Percentiles rank a stretch among this genome's conserved stretches.
Conservation (phyloP, 495 filamentous ascomycete species). For the Xylaria cubensis region DNA sequence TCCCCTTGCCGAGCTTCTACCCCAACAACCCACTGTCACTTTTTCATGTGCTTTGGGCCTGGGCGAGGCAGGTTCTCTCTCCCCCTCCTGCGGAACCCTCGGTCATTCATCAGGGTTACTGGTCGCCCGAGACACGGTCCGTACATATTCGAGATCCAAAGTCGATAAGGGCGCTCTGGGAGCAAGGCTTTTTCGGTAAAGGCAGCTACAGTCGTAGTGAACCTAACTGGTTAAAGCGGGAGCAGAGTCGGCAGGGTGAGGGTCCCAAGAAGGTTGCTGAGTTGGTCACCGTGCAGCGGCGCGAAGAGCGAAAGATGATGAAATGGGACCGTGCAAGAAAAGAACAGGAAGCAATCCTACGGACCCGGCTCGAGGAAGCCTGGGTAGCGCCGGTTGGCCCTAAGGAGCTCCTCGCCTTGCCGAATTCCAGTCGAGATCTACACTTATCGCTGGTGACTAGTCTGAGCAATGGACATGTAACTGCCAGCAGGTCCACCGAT, state of each 20-base stretch:
- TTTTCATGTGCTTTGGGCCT: constrained; percentile 76
- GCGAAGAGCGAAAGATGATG: constrained; percentile 79
- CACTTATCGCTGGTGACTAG: not conserved
- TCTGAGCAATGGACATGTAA: constrained; percentile 11
- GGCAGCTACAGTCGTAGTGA: constrained; percentile 91
- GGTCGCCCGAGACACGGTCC: constrained; percentile 78
- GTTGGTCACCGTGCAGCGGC: constrained; percentile 74
- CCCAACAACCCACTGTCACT: constrained; percentile 92
- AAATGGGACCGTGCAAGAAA: constrained; percentile 90
- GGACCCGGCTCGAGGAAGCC: constrained; percentile 46
- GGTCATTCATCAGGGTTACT: constrained; percentile 70
- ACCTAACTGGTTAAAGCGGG: constrained; percentile 86
- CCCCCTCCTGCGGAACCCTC: constrained; percentile 71
- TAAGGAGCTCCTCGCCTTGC: constrained; percentile 46
- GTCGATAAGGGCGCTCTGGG: constrained; percentile 84
- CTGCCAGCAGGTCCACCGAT: not conserved
- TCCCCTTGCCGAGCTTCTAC: constrained; percentile 84
- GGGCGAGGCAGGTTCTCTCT: constrained; percentile 73
- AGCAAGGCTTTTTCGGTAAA: constrained; percentile 95
- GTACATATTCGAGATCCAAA: constrained; percentile 81
- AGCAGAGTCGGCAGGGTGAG: constrained; percentile 72
- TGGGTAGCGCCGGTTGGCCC: constrained; percentile 46
- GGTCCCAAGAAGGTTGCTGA: constrained; percentile 66
- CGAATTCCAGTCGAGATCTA: constrained; percentile 42
- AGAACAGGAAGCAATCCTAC: constrained; percentile 79